A percentile compares a stretch with the other conserved stretches of the same genome.
Evolutionary conservation across 2,329 filamentous ascomycete species (phyloP).

Genomic region (Neopestalotiopsis rosae): DNA sequence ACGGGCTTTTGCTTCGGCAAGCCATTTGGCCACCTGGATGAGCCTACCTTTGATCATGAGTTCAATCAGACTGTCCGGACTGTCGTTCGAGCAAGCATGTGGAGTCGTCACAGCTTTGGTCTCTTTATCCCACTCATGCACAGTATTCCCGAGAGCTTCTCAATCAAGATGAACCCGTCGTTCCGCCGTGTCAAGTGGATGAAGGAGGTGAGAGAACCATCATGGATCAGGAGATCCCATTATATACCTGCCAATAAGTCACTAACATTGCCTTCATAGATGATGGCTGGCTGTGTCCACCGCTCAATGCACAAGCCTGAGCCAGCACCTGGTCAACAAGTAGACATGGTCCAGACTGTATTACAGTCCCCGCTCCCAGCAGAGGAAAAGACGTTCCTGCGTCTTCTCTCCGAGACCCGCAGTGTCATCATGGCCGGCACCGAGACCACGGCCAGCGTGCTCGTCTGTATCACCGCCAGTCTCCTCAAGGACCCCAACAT

Average conservation of each 20-base stretch:
- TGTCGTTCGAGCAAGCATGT: conserved; percentile 26
- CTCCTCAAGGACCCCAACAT: conserved; percentile 25
- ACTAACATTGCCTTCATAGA: conserved; percentile 19
- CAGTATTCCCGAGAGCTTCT: conserved; percentile 27
- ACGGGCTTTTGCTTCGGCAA: conserved; percentile 30
- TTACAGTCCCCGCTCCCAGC: conserved; percentile 25
- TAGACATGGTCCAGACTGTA: conserved; percentile 30
- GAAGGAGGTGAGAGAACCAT: conserved; percentile 25
- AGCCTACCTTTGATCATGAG: conserved; percentile 31
- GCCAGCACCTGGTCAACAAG: conserved; percentile 22
- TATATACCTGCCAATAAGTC: background rate
- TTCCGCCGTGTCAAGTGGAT: conserved; percentile 32
- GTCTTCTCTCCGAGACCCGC: conserved; percentile 30
- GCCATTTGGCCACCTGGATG: conserved; percentile 30
- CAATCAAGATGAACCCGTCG: conserved; percentile 27
- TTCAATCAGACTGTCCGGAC: conserved; percentile 30
- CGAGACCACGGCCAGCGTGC: conserved; percentile 29
- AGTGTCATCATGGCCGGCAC: conserved; percentile 33
- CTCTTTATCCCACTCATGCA: conserved; percentile 27
- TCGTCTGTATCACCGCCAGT: conserved; percentile 27
- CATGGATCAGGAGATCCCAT: background rate
- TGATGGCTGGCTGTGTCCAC: conserved; percentile 27
- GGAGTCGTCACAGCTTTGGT: conserved; percentile 27
- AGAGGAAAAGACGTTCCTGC: conserved; percentile 30
- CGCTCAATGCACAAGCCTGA: conserved; percentile 31